A percentile compares a stretch with the other conserved stretches of the same genome.
Evolutionary conservation across 2,329 filamentous ascomycete species (phyloP).

Genomic region (Epicoccum sorghinum): DNA sequence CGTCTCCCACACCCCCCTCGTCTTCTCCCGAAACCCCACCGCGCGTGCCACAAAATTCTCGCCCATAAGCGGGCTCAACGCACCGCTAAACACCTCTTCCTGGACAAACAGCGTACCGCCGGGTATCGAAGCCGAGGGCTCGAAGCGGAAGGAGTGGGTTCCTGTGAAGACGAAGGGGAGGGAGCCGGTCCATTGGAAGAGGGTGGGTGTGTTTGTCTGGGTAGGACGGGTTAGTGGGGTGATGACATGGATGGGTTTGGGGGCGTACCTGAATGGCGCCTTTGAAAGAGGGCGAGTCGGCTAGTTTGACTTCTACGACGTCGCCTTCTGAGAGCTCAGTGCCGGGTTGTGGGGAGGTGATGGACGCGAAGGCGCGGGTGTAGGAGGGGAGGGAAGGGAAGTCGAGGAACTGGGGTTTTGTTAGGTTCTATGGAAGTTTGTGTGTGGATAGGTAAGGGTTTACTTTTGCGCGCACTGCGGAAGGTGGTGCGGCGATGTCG

Average conservation of each 20-base stretch:
- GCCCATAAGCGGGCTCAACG: slow-evolving; percentile 8
- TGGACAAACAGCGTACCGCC: slow-evolving; percentile 28
- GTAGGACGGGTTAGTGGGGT: no score
- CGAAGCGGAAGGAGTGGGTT: slow-evolving; percentile 24
- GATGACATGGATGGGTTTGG: neutral
- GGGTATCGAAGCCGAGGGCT: slow-evolving; percentile 5
- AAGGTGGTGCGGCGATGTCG: slow-evolving; percentile 25
- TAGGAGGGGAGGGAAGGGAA: neutral
- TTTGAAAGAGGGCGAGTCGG: neutral
- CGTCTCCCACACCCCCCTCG: slow-evolving; percentile 15
- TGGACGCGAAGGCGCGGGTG: neutral
- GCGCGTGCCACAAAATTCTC: slow-evolving; percentile 6
- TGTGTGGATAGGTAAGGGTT: neutral
- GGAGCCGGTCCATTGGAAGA: slow-evolving; percentile 22
- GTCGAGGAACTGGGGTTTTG: slow-evolving; percentile 4
- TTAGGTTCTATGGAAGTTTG: no score
- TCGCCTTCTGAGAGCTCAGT: neutral
- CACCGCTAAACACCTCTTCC: slow-evolving; percentile 25
- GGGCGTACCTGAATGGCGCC: slow-evolving; percentile 8
- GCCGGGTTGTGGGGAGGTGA: neutral
- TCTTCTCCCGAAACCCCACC: slow-evolving; percentile 16
- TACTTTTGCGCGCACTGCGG: slow-evolving; percentile 18
- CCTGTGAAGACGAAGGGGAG: slow-evolving; percentile 26
- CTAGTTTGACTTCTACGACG: neutral
- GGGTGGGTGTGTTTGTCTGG: slow-evolving; percentile 16